These are phyloP conservation scores for Intubia oerlemansii DNA, from an alignment of 2,329 filamentous ascomycete genomes.

Conservation along the genomic window DNA sequence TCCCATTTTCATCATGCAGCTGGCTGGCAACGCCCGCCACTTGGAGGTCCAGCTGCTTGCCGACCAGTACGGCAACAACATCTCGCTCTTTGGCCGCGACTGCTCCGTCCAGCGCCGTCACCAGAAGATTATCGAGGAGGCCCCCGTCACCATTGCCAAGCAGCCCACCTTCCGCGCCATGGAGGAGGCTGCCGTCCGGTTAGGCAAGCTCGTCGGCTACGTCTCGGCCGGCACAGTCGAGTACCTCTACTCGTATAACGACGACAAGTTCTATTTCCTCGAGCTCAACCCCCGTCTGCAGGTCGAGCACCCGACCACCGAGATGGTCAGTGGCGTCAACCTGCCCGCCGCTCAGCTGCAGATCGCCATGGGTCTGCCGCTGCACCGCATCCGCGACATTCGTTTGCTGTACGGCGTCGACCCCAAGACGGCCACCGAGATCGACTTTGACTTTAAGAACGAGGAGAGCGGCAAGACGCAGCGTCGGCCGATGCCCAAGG, in stretches of 20 bases:
- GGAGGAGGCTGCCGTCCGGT: constrained; percentile 88
- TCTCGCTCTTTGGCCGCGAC: constrained; percentile 94
- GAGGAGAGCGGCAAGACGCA: constrained; percentile 68
- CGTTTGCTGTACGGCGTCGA: constrained; percentile 90
- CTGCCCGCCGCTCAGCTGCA: constrained; percentile 92
- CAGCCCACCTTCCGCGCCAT: constrained; percentile 77
- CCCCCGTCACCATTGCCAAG: constrained; percentile 90
- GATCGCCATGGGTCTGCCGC: constrained; percentile 93
- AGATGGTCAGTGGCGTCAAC: constrained; percentile 98
- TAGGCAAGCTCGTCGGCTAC: constrained; percentile 88
- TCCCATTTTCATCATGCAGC: constrained; percentile 99
- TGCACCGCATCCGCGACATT: constrained; percentile 92
- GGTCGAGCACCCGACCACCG: constrained; percentile 96
- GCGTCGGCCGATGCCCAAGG: constrained; percentile 78
- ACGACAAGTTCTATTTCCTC: constrained; percentile 98
- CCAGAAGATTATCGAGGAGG: constrained; percentile 99
- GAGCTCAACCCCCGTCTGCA: constrained; percentile 97
- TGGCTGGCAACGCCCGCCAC: constrained; percentile 88
- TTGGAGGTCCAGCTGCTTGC: constrained; percentile 93
- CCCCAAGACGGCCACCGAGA: constrained; percentile 63
- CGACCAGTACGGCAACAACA: constrained; percentile 99
- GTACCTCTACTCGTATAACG: constrained; percentile 92
- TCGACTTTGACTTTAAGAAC: constrained; percentile 91
- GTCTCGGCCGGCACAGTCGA: constrained; percentile 97
- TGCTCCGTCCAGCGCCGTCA: constrained; percentile 96